Evolutionary conservation across 2,329 filamentous ascomycete species (phyloP).

Genomic region (Hypoxylon sp.): DNA sequence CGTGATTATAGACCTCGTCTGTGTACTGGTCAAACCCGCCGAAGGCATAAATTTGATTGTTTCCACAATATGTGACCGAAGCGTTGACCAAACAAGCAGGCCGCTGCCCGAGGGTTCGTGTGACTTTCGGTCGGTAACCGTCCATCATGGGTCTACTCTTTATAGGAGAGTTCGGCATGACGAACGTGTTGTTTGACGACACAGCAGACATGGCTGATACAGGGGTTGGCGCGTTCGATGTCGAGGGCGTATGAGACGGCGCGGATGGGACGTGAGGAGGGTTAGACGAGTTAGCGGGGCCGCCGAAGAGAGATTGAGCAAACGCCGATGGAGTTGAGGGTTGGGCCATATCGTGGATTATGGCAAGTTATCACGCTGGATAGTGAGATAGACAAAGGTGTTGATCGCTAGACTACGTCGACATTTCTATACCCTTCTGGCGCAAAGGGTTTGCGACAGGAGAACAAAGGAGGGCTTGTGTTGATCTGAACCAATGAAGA

Average conservation of each 20-base stretch:
- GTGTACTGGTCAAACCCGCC: constrained; percentile 99
- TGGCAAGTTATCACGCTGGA: constrained; percentile 23
- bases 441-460: constrained; percentile 26
- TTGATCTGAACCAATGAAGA: constrained; percentile 27
- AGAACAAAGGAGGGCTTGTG: constrained; percentile 14
- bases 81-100: constrained; percentile 97
- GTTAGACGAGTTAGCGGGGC: constrained; percentile 45
- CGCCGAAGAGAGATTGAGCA: constrained; percentile 54
- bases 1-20: constrained; percentile 99
- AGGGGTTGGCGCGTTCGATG: constrained; percentile 61
- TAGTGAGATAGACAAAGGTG: constrained; percentile 10
- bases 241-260: constrained; percentile 53
- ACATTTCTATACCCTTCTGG: constrained; percentile 38
- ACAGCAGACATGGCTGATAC: constrained; percentile 65
- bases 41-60: constrained; percentile 98
- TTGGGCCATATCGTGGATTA: constrained; percentile 47
- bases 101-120: constrained; percentile 81
- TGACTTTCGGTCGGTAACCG: constrained; percentile 87
- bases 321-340: constrained; percentile 48
- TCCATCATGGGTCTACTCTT: constrained; percentile 77
- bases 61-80: constrained; percentile 97
- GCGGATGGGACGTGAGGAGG: constrained; percentile 49
- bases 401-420: constrained; percentile 30
- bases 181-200: constrained; percentile 83
- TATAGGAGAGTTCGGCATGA: constrained; percentile 89